Conservation (phyloP, 2,329 filamentous ascomycete species). For the Phyllosticta citrichinensis region DNA sequence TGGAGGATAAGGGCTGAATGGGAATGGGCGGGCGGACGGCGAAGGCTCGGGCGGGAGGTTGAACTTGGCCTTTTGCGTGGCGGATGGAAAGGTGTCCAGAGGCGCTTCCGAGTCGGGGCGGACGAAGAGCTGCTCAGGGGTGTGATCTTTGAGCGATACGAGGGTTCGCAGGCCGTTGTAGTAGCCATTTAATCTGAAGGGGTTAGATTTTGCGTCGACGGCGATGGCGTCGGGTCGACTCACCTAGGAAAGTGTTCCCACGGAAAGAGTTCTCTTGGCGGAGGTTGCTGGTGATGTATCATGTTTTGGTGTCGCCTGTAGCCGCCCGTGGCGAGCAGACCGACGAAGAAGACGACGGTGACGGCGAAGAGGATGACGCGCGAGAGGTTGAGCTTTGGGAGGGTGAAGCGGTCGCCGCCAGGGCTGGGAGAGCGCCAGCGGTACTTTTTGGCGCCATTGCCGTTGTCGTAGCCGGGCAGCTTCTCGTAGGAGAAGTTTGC, state of each 20-base stretch:
- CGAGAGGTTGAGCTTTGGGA: conserved; percentile 26
- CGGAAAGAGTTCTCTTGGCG: conserved; percentile 26
- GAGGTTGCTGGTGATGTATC: conserved; percentile 11
- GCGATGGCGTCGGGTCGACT: conserved; percentile 11
- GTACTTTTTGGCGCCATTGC: conserved; percentile 28
- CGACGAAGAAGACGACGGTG: conserved; percentile 30
- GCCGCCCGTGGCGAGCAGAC: conserved; percentile 33
- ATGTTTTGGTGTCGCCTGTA: conserved; percentile 26
- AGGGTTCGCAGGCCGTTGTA: conserved; percentile 40
- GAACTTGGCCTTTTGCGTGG: conserved; percentile 6
- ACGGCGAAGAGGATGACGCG: conserved; percentile 32
- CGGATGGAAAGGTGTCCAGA: conserved; percentile 25
- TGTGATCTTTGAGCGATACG: conserved; percentile 32
- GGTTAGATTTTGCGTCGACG: neutral
- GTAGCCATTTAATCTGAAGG: conserved; percentile 33
- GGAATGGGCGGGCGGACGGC: conserved; percentile 24
- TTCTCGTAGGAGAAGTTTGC: conserved; percentile 38
- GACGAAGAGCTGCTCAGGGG: conserved; percentile 35
- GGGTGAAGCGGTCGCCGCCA: conserved; percentile 15
- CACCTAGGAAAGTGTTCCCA: conserved; percentile 38
- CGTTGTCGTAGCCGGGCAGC: conserved; percentile 31
- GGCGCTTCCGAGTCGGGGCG: conserved; percentile 28
- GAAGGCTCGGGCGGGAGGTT: conserved; percentile 23
- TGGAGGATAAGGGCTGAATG: conserved; percentile 37
- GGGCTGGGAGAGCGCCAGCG: conserved; percentile 30